Conservation (phyloP, 352 stramenopile species). For the Phytophthora syringae region DNA sequence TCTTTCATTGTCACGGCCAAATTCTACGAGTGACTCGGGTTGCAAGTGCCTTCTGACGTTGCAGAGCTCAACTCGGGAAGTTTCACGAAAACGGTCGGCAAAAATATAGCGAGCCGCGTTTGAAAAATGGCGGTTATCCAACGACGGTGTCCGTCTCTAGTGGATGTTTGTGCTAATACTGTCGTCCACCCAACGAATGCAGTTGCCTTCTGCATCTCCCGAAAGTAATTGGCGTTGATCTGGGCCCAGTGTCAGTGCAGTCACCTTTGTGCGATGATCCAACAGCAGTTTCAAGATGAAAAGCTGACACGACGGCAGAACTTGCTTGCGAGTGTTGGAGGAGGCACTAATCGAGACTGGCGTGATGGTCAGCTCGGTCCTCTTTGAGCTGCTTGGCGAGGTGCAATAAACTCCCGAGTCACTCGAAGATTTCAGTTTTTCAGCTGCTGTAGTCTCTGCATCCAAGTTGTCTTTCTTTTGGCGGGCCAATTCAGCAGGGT, state of each 20-base stretch:
- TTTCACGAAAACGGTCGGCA: slow-evolving; percentile 24
- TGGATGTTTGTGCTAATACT: slow-evolving; percentile 69
- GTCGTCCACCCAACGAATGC: slow-evolving; percentile 85
- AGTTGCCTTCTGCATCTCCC: slow-evolving; percentile 67
- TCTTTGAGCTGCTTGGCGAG: slow-evolving; percentile 11
- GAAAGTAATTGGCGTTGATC: slow-evolving; percentile 80
- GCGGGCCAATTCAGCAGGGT: slow-evolving; percentile 57
- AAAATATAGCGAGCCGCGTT: slow-evolving; percentile 22
- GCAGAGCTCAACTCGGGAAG: too few relatives aligned
- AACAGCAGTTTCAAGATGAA: slow-evolving; percentile 80
- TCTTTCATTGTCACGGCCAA: background rate
- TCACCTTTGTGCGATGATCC: slow-evolving; percentile 69
- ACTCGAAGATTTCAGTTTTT: background rate
- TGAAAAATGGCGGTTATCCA: slow-evolving; percentile 12
- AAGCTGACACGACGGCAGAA: slow-evolving; percentile 69
- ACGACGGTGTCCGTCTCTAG: slow-evolving; percentile 21
- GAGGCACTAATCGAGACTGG: slow-evolving; percentile 11
- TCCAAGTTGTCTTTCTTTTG: slow-evolving; percentile 32
- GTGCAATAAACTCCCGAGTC: background rate
- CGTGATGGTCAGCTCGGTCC: background rate
- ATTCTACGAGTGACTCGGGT: background rate
- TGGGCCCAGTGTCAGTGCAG: slow-evolving; percentile 52
- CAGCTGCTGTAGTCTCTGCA: background rate
- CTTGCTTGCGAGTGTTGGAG: slow-evolving; percentile 38
- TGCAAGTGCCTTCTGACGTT: background rate